Base-by-base conservation (phyloP, 305 asterid genomes). In the Fraxinus paxiana region DNA sequence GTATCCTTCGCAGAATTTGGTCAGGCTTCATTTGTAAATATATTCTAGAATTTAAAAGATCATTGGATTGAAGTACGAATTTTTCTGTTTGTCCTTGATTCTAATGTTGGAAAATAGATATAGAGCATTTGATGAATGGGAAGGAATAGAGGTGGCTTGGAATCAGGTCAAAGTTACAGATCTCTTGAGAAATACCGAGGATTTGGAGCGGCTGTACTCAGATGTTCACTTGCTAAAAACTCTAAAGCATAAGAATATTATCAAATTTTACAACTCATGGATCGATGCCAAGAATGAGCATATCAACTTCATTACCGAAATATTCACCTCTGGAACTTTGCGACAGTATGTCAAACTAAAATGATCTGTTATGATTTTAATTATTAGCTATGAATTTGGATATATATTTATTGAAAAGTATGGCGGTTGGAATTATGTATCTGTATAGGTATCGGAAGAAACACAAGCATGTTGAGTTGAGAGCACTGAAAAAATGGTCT, bases 401-500 rank as follows among this genome's bases (percentile, higher is more conserved):
- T 63, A 1, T 24, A 5, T 61, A 61, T 80, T 56, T 79, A 63
- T 67, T 46, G 83, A 59, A 82, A 31, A 6, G 78, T 35, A 72
- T 18, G 72, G 72, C 51, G 69, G 67, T 82, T 76, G 76, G 78
- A 82, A 75, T 80, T 75, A 76, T 73, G 22, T 61, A 71, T 35
- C 65, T 85, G 75, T 84, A 12, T 78, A 96, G 99, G 94, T 96
- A 96, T 67, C 86, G 99, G 73, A 93, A 92, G 87, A 96, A 94
- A 87, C 99, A 96, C 83, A 96, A 91, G 88, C 95, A 93, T 81
- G 98, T 94, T 69, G 99, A 96, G 70, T 86, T 96, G 85, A 89
- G 99, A 83, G 99, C 99, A 38, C 65, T 96, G 90, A 96, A 96
- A 92, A 96, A 96, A 89, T 96, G 99, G 99, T 92, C 98, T 77